Evolutionary conservation across 2,329 filamentous ascomycete species (phyloP).

Genomic region (Beauveria australis): DNA sequence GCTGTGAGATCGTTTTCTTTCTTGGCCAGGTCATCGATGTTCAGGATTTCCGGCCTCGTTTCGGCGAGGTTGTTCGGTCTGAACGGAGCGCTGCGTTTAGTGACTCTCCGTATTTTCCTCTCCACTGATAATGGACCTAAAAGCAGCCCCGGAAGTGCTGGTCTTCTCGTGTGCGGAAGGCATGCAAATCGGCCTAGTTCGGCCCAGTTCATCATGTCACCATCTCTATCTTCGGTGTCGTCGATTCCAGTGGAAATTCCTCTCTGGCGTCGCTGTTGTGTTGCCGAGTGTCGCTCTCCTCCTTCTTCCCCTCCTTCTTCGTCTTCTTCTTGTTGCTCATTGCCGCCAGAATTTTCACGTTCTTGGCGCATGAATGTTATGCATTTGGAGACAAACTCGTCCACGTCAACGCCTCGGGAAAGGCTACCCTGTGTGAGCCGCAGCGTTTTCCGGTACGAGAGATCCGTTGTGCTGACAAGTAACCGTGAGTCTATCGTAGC

Average conservation of each 20-base stretch:
- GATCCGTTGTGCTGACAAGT: constrained; percentile 70
- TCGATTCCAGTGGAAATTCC: constrained; percentile 23
- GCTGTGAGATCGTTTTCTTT: constrained; percentile 73
- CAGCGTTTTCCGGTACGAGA: constrained; percentile 70
- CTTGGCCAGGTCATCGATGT: constrained; percentile 63
- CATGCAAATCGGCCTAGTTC: constrained; percentile 72
- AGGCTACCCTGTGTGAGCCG: constrained; percentile 65
- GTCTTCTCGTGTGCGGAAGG: constrained; percentile 63
- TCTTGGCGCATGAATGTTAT: constrained; percentile 77
- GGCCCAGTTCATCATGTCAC: constrained; percentile 78
- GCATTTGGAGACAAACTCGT: constrained; percentile 87
- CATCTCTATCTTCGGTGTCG: constrained; percentile 49
- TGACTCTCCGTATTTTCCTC: constrained; percentile 66
- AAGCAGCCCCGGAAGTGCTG: constrained; percentile 73
- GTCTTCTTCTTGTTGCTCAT: constrained; percentile 35
- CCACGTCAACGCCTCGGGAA: constrained; percentile 72
- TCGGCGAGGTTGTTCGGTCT: constrained; percentile 60
- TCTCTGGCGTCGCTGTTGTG: constrained; percentile 19
- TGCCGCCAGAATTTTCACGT: constrained; percentile 35
- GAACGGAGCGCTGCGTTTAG: constrained; percentile 63
- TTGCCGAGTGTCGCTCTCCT: constrained; percentile 33
- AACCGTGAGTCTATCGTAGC: constrained; percentile 86
- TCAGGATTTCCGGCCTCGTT: constrained; percentile 70
- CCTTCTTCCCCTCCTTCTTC: constrained; percentile 32
- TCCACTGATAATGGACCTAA: constrained; percentile 84